These are phyloP conservation scores for Linnemannia zychae DNA, from an alignment of 192 early-diverging fungal genomes.

Conservation along the genomic window DNA sequence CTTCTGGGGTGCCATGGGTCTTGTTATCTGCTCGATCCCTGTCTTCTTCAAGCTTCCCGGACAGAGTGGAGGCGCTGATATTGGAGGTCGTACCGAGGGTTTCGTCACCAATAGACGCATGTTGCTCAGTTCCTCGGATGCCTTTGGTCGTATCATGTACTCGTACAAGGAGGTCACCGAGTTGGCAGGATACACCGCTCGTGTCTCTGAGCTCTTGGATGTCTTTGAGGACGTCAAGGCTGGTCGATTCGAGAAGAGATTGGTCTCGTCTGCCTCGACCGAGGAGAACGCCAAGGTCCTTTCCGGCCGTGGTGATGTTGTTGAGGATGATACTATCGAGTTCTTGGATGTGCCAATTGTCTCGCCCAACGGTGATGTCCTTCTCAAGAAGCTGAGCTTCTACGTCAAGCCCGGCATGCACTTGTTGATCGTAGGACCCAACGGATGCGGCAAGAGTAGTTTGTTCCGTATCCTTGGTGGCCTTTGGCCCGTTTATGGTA, in stretches of 20 bases:
- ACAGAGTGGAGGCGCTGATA: conserved; percentile 45
- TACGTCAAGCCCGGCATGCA: conserved; percentile 92
- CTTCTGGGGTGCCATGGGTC: conserved; percentile 95
- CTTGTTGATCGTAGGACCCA: conserved; percentile 93
- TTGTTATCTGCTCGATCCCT: conserved; percentile 88
- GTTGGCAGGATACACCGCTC: conserved; percentile 94
- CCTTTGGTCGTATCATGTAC: conserved; percentile 90
- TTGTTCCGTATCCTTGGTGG: conserved; percentile 97
- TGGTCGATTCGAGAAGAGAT: conserved; percentile 82
- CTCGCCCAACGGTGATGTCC: conserved; percentile 94
- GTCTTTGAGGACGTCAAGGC: conserved; percentile 91
- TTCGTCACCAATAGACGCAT: conserved; percentile 85
- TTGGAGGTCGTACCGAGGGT: conserved; percentile 70
- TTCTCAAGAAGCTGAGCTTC: conserved; percentile 89
- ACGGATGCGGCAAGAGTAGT: conserved; percentile 95
- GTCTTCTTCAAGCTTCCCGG: conserved; percentile 77
- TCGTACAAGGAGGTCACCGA: conserved; percentile 96
- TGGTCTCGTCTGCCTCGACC: conserved; percentile 69
- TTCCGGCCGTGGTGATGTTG: conserved; percentile 73
- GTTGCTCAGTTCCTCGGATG: conserved; percentile 83
- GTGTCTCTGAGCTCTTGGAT: conserved; percentile 86
- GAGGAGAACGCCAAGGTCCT: conserved; percentile 68
- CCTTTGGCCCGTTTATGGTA: conserved; percentile 96
- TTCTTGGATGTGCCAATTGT: conserved; percentile 95
- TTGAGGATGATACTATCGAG: conserved; percentile 86